Conservation (phyloP, 2,329 filamentous ascomycete genomes). For the Cladorrhinum sp. region DNA sequence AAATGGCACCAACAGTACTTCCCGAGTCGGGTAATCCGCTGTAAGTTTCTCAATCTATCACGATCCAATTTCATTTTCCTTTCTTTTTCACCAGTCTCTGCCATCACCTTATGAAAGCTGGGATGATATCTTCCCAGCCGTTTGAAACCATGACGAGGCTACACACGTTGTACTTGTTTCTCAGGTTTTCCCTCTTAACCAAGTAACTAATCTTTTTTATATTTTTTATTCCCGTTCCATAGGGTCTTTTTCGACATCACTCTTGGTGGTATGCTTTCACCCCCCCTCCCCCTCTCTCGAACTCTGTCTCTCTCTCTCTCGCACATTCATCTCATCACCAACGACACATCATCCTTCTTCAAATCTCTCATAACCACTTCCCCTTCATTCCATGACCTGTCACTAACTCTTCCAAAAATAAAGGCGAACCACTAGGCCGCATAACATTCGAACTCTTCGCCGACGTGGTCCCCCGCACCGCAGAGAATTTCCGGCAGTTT, state of each 20-base stretch:
- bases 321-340: background rate
- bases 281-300: too few relatives aligned
- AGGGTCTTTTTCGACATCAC: constrained; percentile 46
- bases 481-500: constrained; percentile 96
- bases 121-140: too few relatives aligned
- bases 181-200: background rate
- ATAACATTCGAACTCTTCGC: constrained; percentile 90
- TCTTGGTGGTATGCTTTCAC: constrained; percentile 59
- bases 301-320: background rate
- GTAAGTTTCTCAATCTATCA: constrained; percentile 20
- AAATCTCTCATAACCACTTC: too few relatives aligned
- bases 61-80: background rate
- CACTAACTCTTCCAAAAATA: background rate
- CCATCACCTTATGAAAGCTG: too few relatives aligned
- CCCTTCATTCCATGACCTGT: background rate
- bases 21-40: constrained; percentile 30
- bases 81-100: background rate
- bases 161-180: background rate
- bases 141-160: too few relatives aligned
- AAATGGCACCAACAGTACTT: constrained; percentile 29
- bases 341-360: background rate
- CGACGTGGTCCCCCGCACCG: constrained; percentile 78
- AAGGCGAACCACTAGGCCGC: constrained; percentile 81
- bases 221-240: too few relatives aligned
- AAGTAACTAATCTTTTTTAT: too few relatives aligned